Evolutionary conservation across 2,329 filamentous ascomycete genomes (phyloP), one percentile per base, ranked within the genome.

Genomic region (Cercospora zeae-maydis): DNA sequence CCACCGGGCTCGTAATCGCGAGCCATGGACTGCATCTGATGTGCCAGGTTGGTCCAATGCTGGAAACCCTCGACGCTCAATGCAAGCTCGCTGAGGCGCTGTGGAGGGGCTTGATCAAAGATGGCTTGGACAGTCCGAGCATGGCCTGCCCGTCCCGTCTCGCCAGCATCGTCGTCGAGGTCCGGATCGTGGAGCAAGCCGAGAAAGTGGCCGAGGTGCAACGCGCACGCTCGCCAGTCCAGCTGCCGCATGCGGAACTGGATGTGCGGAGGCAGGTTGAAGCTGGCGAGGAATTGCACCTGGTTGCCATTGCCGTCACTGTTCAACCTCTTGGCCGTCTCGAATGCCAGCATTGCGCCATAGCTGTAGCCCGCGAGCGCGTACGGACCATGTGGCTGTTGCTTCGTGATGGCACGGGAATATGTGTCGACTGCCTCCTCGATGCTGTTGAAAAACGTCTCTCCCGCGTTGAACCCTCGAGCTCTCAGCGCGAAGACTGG

Each of bases 281-380:
- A 76, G 53, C 65, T 72, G 2, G 73, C 82, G 0, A 81, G 67
- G 66, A 83, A 83, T 0, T 61, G 31, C 1, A 84, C 79, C 21
- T 52, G 36, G 4, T 58, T 33, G 21, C 54, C 60, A 11, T 49
- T 33, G 13, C 49, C 49, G 47, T 83, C 76, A 16, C 13, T 14
- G 9, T 49, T 36, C 6, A 84, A 73, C 1, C 65, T 30, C 70
- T 84, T 84, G 9, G 76, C 73, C 0, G 81, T 70, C 67, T 84
- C 82, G 59, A 83, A 85, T 0, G 81, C 80, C 0, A 84, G 62
- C 72, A 82, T 82, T 0, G 74, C 65, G 1, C 83, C 82, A 66
- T 79, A 83, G 3, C 75, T 79, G 67, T 84, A 84, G 1, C 83
- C 83, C 0, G 79, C 79, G 0, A 86, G 67, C 0, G 79, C 79